Conservation (phyloP, 306 rosid species). For the Delonix regia region DNA sequence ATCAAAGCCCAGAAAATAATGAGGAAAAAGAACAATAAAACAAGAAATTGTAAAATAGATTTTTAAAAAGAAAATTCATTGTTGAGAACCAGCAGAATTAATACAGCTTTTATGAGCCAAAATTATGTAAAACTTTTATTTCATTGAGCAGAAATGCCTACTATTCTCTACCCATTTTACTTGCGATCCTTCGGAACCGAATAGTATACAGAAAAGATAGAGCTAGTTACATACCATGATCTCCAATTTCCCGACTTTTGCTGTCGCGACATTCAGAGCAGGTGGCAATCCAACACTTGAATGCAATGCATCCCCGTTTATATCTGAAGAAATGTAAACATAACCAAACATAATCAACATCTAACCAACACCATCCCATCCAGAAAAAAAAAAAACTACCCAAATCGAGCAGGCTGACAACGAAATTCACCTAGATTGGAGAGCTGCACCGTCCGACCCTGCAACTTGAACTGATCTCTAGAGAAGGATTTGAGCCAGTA, state of each 20-base stretch:
- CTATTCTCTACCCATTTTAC: slow-evolving; percentile 21
- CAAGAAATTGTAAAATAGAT: neutral
- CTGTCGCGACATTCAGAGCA: slow-evolving; percentile 73
- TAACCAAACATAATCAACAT: slow-evolving; percentile 28
- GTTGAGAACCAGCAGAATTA: neutral
- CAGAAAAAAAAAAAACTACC: neutral
- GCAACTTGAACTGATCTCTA: slow-evolving; percentile 90
- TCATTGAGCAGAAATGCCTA: neutral
- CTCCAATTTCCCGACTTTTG: slow-evolving; percentile 90
- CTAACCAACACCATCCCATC: neutral
- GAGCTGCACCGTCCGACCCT: slow-evolving; percentile 88
- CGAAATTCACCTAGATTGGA: slow-evolving; percentile 69
- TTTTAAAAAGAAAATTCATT: neutral
- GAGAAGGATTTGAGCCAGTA: slow-evolving; percentile 96
- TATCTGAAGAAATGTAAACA: slow-evolving; percentile 51
- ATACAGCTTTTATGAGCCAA: neutral
- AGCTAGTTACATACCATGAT: slow-evolving; percentile 61
- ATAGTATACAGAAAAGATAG: neutral
- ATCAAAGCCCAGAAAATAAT: slow-evolving; percentile 25
- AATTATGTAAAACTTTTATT: neutral
- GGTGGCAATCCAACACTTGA: slow-evolving; percentile 92
- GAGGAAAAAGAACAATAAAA: neutral
- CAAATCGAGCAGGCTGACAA: neutral
- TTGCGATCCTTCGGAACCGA: slow-evolving; percentile 27
- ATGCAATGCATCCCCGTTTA: slow-evolving; percentile 91